These are phyloP conservation scores for Meyerozyma guilliermondii DNA, from an alignment of 1,139 yeast genomes.

Conservation along the genomic window DNA sequence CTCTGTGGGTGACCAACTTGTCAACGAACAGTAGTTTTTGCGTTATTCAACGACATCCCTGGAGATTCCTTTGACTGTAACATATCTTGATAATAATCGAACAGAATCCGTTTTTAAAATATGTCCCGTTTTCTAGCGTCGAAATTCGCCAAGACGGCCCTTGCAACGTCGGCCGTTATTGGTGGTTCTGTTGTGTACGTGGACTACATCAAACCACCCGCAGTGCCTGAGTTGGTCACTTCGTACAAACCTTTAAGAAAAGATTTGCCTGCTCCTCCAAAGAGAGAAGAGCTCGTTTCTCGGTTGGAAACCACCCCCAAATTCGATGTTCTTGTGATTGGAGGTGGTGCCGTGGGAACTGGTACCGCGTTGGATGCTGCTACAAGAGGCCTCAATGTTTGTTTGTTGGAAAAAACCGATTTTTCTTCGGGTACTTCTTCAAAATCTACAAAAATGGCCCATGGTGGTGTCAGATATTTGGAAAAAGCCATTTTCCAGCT, in stretches of 20 bases:
- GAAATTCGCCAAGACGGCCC: constrained; percentile 29
- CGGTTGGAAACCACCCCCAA: constrained; percentile 35
- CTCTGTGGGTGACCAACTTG: not conserved
- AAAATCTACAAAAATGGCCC: constrained; percentile 95
- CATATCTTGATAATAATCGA: not conserved
- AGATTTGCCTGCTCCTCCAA: constrained; percentile 30
- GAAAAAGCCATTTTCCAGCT: constrained; percentile 92
- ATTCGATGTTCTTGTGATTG: constrained; percentile 79
- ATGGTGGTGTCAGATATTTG: constrained; percentile 93
- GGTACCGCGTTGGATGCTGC: constrained; percentile 93
- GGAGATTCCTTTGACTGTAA: not conserved
- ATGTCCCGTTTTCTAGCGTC: constrained; percentile 16
- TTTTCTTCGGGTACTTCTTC: constrained; percentile 92
- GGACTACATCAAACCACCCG: constrained; percentile 38
- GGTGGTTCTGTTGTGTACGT: constrained; percentile 40
- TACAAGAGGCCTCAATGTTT: constrained; percentile 85
- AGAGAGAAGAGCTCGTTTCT: constrained; percentile 29
- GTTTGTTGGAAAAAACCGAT: constrained; percentile 80
- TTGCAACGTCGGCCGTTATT: constrained; percentile 24
- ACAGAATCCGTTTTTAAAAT: no score
- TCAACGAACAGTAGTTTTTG: not conserved
- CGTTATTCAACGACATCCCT: not conserved
- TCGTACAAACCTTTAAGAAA: constrained; percentile 36
- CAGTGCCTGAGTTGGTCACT: constrained; percentile 21
- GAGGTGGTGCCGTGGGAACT: constrained; percentile 96